Evolutionary conservation across 225 moss, liverwort and hornwort genomes (phyloP), one percentile per base, ranked within the genome.

Genomic region (Polytrichum formosum): DNA sequence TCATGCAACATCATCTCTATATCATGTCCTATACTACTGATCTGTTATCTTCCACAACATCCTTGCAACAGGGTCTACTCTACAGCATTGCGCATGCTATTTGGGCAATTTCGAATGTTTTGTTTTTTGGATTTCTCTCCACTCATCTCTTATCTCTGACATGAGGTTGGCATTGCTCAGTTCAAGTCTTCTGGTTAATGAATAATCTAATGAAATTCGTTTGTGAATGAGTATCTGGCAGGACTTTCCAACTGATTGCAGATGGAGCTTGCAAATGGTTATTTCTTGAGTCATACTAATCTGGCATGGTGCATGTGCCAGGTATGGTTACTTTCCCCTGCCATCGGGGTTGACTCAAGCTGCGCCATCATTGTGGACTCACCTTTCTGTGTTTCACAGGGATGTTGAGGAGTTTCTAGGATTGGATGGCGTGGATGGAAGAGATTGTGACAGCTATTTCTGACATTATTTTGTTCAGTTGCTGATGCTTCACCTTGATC

Each of bases 301-400:
- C 86, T 76, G 81, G 90, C 89, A 95, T 92, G 84, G 87, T 92
- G 83, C 89, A 78, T 92, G 89, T 92, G 87, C 85, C 92, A 92
- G 92, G 94, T 92, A 91, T 89, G 72, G 70, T 91, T 85, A 65
- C 82, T 84, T 90, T 89, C 79, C 70, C 89, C 87, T 89, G 81
- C 87, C 88, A 89, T 81, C 89, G 87, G 88, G 88, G 87, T 83
- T 95, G 90, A 91, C 87, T 87, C 90, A 83, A 90, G 92, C 88
- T 83, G 94, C 89, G 92, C 85, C 90, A 56, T 92, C 94, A 85
- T 76, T 95, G 79, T 95, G 94, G 90, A 95, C 90, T 90, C 84
- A 90, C 89, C 77, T 94, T 91, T 86, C 88, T 86, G 88, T 95
- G 92, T 95, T 89, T 92, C 92, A 91, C 94, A 95, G 92, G 92